Evolutionary conservation across 352 stramenopile genomes (phyloP).

Genomic region (Globisporangium heterothallicum): DNA sequence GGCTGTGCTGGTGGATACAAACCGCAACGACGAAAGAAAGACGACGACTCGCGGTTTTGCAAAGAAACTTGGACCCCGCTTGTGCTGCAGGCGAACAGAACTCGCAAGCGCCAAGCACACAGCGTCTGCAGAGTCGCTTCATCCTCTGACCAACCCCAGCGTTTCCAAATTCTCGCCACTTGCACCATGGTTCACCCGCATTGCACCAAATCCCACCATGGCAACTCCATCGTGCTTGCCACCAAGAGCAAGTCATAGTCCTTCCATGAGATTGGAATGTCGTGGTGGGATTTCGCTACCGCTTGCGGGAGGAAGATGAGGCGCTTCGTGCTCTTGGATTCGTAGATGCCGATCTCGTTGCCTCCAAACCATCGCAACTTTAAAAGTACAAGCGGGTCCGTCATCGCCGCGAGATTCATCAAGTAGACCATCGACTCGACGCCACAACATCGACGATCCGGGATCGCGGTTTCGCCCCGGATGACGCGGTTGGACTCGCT

Average conservation of each 20-base stretch:
- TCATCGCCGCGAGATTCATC: slow-evolving; percentile 12
- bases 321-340: neutral
- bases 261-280: neutral
- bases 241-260: neutral
- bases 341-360: neutral
- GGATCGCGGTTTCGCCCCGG: too few relatives aligned
- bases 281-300: neutral
- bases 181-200: neutral
- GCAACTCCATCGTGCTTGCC: neutral
- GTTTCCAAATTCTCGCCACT: too few relatives aligned
- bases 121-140: too few relatives aligned
- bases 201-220: neutral
- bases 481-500: neutral
- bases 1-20: neutral
- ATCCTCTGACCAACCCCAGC: too few relatives aligned
- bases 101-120: too few relatives aligned
- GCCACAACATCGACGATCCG: neutral
- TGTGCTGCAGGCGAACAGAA: too few relatives aligned
- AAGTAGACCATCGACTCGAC: slow-evolving; percentile 8
- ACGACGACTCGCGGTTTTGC: neutral
- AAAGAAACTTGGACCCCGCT: neutral
- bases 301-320: slow-evolving; percentile 3
- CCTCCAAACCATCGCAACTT: neutral
- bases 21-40: too few relatives aligned
- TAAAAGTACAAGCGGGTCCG: slow-evolving; percentile 8